Percentiles rank a stretch among this genome's conserved stretches.
phyloP scores from a whole-genome alignment of 2,329 filamentous ascomycete species.

The Alternaria burnsii region DNA sequence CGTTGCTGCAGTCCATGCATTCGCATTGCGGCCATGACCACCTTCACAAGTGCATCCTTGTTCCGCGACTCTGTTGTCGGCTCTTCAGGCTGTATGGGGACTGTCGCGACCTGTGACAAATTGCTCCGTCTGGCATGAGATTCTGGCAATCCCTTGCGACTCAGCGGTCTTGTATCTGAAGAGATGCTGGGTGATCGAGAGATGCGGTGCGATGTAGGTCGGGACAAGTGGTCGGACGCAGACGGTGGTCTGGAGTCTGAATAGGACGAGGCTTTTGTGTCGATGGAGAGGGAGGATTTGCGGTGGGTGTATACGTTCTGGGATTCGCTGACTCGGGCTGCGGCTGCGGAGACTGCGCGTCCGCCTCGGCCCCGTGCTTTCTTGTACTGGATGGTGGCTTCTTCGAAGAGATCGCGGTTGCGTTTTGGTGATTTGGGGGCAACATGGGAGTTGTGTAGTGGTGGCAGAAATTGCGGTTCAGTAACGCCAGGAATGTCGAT shows the following conservation, averaged over 20 bases:
- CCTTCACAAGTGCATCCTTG: conserved; percentile 59
- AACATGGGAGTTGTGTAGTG: conserved; percentile 31
- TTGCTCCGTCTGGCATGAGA: conserved; percentile 40
- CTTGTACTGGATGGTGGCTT: conserved; percentile 55
- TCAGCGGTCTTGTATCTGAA: conserved; percentile 42
- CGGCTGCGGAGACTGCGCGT: conserved; percentile 54
- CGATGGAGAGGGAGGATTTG: conserved; percentile 41
- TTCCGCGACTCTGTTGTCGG: conserved; percentile 53
- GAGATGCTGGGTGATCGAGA: conserved; percentile 47
- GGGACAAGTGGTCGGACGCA: conserved; percentile 31
- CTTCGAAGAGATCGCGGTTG: conserved; percentile 58
- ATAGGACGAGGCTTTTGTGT: conserved; percentile 30
- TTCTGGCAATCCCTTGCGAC: conserved; percentile 41
- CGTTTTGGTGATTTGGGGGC: conserved; percentile 50
- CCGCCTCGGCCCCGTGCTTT: conserved; percentile 56
- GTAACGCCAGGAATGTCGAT: conserved; percentile 7
- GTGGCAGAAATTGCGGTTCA: conserved; percentile 47
- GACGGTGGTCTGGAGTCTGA: conserved; percentile 38
- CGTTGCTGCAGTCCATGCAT: conserved; percentile 59
- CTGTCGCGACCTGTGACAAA: conserved; percentile 47
- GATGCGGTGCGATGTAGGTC: conserved; percentile 34
- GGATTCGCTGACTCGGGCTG: conserved; percentile 42
- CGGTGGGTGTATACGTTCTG: conserved; percentile 43
- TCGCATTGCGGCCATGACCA: conserved; percentile 63
- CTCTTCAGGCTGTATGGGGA: conserved; percentile 41